Evolutionary conservation across 495 filamentous ascomycete species (phyloP).

Genomic region (Schizothecium vesticola): DNA sequence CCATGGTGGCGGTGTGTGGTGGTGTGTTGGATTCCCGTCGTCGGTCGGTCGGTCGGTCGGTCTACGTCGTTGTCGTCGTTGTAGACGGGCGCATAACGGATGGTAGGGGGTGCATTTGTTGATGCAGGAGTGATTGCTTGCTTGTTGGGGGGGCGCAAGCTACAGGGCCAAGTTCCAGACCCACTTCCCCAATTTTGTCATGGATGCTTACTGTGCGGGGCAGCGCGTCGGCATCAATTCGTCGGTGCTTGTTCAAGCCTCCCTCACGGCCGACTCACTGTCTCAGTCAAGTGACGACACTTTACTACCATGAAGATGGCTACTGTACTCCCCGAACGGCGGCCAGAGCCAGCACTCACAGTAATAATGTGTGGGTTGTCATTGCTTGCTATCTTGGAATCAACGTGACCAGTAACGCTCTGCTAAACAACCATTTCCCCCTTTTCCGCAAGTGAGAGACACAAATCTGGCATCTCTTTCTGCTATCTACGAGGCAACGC

Average conservation of each 20-base stretch:
- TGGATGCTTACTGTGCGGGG: neutral
- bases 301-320: neutral
- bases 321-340: neutral
- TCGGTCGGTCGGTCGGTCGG: neutral
- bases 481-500: neutral
- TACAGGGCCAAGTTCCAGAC: neutral
- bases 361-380: neutral
- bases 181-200: neutral
- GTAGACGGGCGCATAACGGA: neutral
- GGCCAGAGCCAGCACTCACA: neutral
- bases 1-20: slow-evolving; percentile 2
- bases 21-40: neutral
- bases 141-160: neutral
- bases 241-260: neutral
- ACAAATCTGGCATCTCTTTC: neutral
- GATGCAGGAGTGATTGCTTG: neutral
- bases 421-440: neutral
- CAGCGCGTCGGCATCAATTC: neutral
- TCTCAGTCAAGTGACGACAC: neutral
- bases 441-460: neutral
- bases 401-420: neutral
- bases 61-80: neutral
- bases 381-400: neutral
- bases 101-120: neutral
- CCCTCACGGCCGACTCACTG: neutral